Evolutionary conservation across 2,329 filamentous ascomycete species (phyloP).

Genomic region (Ceratocystis harringtonii): DNA sequence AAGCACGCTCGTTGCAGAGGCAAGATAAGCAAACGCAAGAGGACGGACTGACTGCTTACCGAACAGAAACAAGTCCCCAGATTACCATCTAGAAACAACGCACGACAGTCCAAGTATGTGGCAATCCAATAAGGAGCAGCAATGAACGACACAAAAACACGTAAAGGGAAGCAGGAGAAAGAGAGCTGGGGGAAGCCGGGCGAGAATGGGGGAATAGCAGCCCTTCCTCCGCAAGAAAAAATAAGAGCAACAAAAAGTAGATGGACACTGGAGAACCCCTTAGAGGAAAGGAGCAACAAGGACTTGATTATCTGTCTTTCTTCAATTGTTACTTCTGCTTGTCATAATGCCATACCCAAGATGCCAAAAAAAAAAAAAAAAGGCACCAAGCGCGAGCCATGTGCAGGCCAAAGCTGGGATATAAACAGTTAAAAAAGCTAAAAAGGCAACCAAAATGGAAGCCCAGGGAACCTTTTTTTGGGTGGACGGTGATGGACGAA

Average conservation of each 20-base stretch:
- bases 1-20: too few relatives aligned
- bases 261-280: too few relatives aligned
- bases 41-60: neutral
- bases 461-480: neutral
- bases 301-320: neutral
- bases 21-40: neutral
- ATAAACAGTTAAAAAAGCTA: neutral
- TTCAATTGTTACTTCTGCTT: neutral
- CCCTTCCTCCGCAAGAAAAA: too few relatives aligned
- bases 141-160: neutral
- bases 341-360: neutral
- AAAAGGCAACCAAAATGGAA: neutral
- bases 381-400: neutral
- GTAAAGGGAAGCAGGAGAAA: neutral
- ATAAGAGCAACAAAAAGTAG: too few relatives aligned
- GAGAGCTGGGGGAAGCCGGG: neutral
- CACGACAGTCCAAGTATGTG: neutral
- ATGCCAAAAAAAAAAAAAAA: constrained; percentile 4
- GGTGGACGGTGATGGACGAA: neutral
- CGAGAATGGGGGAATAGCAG: neutral
- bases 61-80: neutral
- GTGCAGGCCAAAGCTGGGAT: neutral
- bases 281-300: neutral
- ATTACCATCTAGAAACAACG: neutral
- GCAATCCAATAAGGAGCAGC: neutral